Conservation (phyloP, 2,329 filamentous ascomycete genomes). For the Botrytis fabae region DNA sequence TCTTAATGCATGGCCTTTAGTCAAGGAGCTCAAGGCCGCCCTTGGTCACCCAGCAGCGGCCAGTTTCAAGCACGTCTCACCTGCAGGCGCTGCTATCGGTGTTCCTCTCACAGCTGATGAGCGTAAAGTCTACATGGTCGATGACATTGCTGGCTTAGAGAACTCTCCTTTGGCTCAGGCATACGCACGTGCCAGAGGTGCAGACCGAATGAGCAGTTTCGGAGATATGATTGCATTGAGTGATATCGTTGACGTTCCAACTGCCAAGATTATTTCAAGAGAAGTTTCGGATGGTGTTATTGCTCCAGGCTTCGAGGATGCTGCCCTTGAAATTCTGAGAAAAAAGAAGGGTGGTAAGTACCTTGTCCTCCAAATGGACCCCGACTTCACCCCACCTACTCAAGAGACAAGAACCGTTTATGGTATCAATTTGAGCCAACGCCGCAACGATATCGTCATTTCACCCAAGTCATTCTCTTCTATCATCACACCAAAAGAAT, state of each 20-base stretch:
- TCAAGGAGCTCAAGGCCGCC: constrained; percentile 91
- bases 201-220: constrained; percentile 98
- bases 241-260: constrained; percentile 85
- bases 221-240: constrained; percentile 95
- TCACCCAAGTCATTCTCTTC: constrained; percentile 80
- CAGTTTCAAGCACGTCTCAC: constrained; percentile 99
- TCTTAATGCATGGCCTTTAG: constrained; percentile 93
- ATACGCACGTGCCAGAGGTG: constrained; percentile 91
- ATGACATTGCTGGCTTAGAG: constrained; percentile 89
- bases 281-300: constrained; percentile 98
- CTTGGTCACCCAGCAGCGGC: constrained; percentile 87
- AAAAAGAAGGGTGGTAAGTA: constrained; percentile 99
- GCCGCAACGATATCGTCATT: constrained; percentile 89
- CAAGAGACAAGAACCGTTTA: constrained; percentile 86
- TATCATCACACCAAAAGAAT: constrained; percentile 83
- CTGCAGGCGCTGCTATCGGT: constrained; percentile 92
- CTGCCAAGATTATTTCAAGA: constrained; percentile 95
- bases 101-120: constrained; percentile 82
- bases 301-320: constrained; percentile 80
- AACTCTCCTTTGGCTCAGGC: constrained; percentile 85
- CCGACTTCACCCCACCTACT: constrained; percentile 71
- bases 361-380: constrained; percentile 92
- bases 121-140: constrained; percentile 97
- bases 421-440: constrained; percentile 83
- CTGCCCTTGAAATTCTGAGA: constrained; percentile 84